Evolutionary conservation across 1,284 basidiomycete species (phyloP).

Genomic region (Cryptococcus sp.): DNA sequence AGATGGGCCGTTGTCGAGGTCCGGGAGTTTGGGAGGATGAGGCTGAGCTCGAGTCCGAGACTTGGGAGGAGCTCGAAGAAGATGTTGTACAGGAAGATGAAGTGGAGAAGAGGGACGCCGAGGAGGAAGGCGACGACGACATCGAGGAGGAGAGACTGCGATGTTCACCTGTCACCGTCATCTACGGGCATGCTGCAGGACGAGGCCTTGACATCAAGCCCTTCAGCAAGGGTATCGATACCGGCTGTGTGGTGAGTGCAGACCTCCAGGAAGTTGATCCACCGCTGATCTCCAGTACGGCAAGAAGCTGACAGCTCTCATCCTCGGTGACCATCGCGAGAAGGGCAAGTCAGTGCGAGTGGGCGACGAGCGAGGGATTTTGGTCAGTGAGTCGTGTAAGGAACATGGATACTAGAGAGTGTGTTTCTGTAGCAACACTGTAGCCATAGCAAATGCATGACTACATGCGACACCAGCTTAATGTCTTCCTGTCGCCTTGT

Average conservation of each 20-base stretch:
- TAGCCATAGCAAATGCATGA: no score
- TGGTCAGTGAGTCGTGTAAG: constrained; percentile 32
- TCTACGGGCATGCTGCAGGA: constrained; percentile 76
- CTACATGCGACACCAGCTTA: no score
- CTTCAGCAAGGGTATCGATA: constrained; percentile 74
- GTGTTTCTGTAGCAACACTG: no score
- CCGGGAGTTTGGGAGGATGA: constrained; percentile 20
- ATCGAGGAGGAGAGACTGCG: constrained; percentile 24
- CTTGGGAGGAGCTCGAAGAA: constrained; percentile 16
- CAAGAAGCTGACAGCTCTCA: constrained; percentile 36
- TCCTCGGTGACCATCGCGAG: constrained; percentile 35
- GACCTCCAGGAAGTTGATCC: neutral
- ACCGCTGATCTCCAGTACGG: constrained; percentile 34
- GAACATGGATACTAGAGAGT: constrained; percentile 10
- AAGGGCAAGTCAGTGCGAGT: constrained; percentile 27
- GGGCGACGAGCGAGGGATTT: constrained; percentile 27
- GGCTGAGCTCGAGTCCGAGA: constrained; percentile 23
- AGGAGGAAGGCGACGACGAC: neutral
- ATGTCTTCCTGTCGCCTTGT: neutral
- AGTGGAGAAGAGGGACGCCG: constrained; percentile 2
- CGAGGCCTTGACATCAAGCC: constrained; percentile 70
- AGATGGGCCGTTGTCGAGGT: constrained; percentile 60
- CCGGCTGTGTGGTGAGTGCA: constrained; percentile 63
- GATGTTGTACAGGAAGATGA: constrained; percentile 7
- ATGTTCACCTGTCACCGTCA: constrained; percentile 69